Percentiles rank a stretch among this genome's conserved stretches.
phyloP scores from a whole-genome alignment of 2,329 filamentous ascomycete genomes.

The Pseudocercospora vitis region DNA sequence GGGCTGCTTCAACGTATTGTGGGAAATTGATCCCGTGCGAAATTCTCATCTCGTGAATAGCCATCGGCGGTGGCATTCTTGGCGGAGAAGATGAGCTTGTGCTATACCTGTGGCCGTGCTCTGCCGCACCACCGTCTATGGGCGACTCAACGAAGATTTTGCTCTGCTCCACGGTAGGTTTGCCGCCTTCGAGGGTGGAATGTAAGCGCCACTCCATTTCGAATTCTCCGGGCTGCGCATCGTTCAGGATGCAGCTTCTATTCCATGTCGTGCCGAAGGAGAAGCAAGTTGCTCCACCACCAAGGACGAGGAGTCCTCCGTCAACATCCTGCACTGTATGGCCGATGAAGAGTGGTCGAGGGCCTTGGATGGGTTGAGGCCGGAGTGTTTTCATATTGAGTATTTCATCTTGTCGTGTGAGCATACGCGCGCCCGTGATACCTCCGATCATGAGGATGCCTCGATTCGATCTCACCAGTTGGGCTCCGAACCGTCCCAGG shows the following conservation, averaged over 20 bases:
- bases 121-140: neutral
- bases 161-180: conserved; percentile 22
- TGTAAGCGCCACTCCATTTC: conserved; percentile 33
- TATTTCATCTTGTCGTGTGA: conserved; percentile 56
- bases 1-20: conserved; percentile 56
- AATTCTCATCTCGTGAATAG: conserved; percentile 56
- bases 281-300: conserved; percentile 85
- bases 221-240: conserved; percentile 27
- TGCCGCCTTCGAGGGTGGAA: conserved; percentile 27
- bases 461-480: conserved; percentile 47
- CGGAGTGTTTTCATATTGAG: conserved; percentile 40
- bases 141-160: conserved; percentile 16
- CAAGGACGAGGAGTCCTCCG: conserved; percentile 61
- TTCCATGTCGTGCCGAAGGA: conserved; percentile 90
- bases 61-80: conserved; percentile 23
- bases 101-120: neutral
- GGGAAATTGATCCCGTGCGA: conserved; percentile 59
- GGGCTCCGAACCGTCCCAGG: conserved; percentile 54
- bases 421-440: conserved; percentile 46
- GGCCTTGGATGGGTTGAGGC: conserved; percentile 37
- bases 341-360: conserved; percentile 70
- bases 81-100: neutral
- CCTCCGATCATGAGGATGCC: conserved; percentile 56
- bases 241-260: conserved; percentile 48
- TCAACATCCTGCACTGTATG: conserved; percentile 56